Base-by-base conservation (phyloP, 108 stramenopile species). In the Nitzschia putrida region DNA sequence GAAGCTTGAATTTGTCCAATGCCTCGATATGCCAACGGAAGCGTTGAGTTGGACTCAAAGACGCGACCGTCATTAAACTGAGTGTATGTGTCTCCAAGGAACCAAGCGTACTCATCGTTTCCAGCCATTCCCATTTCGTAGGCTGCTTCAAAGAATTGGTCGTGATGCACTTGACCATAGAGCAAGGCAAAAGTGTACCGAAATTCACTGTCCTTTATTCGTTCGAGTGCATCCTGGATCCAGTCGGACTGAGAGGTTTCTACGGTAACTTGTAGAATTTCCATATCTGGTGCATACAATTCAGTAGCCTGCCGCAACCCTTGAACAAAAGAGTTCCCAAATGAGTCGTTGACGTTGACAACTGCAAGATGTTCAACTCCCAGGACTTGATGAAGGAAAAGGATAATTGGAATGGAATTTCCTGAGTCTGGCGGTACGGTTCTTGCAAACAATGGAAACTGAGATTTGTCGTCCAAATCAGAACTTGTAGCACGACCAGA, bases 391-490 rank as follows among this genome's bases (percentile, higher is more conserved):
- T 23, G 20, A 18, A 77, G 42, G 45, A 72, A 76, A 14, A 47
- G 12, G 14, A 77, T 57, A 29, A 72, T 51, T 3, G 76, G 56
- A 49, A 53, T 20, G 12, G 79, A 70, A 58, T 67, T 74, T 37
- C 55, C 83, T n/a, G 49, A 57, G 69, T 85, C 76, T 0, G 80
- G 65, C 18, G 84, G 80, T 26, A 85, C 51, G 16, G 80, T 79
- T 11, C 84, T 41, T 4, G 42, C 80, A 53, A 85, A 85, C 7
- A 74, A 43, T 18, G 84, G 80, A 53, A 52, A 74, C 44, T 68
- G 66, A 49, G 25, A 20, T 45, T 73, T 72, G 40, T 85, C 78
- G 39, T 85, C 74, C 44, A 85, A 55, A n/a, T 55, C 51, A 13
- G 65, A 54, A 42, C 64, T 67, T 16, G 80, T 81, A 0, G 81